Conservation (phyloP, 2,329 filamentous ascomycete genomes). For the Paracamarosporium sp. region DNA sequence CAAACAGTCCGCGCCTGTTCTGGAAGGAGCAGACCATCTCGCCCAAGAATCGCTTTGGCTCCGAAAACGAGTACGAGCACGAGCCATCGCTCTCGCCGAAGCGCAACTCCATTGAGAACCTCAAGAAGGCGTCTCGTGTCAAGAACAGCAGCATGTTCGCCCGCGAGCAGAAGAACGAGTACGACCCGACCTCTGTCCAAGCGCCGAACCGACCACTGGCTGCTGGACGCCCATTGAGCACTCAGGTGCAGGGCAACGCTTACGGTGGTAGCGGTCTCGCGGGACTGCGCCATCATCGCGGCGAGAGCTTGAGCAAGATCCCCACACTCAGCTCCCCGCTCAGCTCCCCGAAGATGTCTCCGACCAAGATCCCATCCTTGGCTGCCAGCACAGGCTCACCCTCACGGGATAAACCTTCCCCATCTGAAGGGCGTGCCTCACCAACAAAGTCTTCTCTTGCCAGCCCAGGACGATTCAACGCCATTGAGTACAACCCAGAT, state of each 20-base stretch:
- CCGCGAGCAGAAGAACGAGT: slow-evolving; percentile 89
- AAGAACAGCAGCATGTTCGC: slow-evolving; percentile 98
- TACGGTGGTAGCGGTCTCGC: slow-evolving; percentile 66
- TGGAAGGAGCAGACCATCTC: slow-evolving; percentile 80
- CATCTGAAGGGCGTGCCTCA: slow-evolving; percentile 62
- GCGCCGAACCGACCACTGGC: slow-evolving; percentile 83
- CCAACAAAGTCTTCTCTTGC: slow-evolving; percentile 91
- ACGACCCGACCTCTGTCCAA: slow-evolving; percentile 80
- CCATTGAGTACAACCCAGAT: slow-evolving; percentile 49
- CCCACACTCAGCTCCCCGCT: slow-evolving; percentile 64
- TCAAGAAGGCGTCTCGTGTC: slow-evolving; percentile 92
- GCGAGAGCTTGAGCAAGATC: slow-evolving; percentile 67
- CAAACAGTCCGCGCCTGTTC: slow-evolving; percentile 82
- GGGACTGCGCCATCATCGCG: slow-evolving; percentile 52
- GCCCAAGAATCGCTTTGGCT: slow-evolving; percentile 64
- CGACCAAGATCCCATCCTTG: slow-evolving; percentile 66
- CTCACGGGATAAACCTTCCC: slow-evolving; percentile 31
- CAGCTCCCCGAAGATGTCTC: slow-evolving; percentile 61
- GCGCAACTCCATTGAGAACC: slow-evolving; percentile 90
- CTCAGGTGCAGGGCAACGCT: slow-evolving; percentile 72
- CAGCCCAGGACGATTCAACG: slow-evolving; percentile 62
- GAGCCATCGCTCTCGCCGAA: slow-evolving; percentile 73
- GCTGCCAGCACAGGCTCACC: slow-evolving; percentile 20
- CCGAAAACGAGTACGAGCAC: slow-evolving; percentile 70
- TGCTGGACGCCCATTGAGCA: slow-evolving; percentile 62